These are phyloP conservation scores for Meripilus lineatus DNA, from an alignment of 1,284 basidiomycete species.

Conservation along the genomic window DNA sequence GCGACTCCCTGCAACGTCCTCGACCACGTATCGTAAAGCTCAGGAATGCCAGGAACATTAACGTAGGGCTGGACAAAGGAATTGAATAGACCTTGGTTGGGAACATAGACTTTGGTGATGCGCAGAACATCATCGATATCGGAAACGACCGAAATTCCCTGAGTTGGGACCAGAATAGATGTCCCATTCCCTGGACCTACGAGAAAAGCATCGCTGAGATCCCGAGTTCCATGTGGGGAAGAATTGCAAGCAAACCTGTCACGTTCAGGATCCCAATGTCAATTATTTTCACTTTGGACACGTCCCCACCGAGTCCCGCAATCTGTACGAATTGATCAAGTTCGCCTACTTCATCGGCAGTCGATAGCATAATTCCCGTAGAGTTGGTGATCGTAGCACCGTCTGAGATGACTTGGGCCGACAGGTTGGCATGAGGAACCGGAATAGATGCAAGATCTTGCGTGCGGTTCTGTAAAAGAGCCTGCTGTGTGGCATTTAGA, in stretches of 20 bases:
- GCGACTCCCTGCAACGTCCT: constrained; percentile 21
- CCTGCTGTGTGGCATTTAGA: constrained; percentile 18
- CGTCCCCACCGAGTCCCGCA: constrained; percentile 14
- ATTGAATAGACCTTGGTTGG: constrained; percentile 27
- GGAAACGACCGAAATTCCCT: constrained; percentile 26
- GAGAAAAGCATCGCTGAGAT: background rate
- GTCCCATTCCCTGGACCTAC: constrained; percentile 26
- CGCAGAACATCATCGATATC: constrained; percentile 31
- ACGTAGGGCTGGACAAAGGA: constrained; percentile 28
- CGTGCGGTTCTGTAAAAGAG: constrained; percentile 22
- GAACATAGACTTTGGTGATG: constrained; percentile 28
- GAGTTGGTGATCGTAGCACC: constrained; percentile 19
- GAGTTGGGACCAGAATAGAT: constrained; percentile 23
- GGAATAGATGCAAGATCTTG: constrained; percentile 23
- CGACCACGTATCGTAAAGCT: constrained; percentile 24
- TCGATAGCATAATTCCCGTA: constrained; percentile 17
- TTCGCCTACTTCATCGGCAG: constrained; percentile 21
- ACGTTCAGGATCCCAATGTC: constrained; percentile 21
- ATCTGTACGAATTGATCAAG: constrained; percentile 22
- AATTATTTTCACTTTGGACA: constrained; percentile 12
- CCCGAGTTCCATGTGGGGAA: too few species aligned
- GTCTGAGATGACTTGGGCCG: constrained; percentile 17
- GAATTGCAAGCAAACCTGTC: constrained; percentile 6
- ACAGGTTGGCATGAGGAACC: constrained; percentile 19
- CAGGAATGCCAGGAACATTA: constrained; percentile 25